Evolutionary conservation across 208 protist genomes (phyloP).

Genomic region (Leptomonas pyrrhocoris): DNA sequence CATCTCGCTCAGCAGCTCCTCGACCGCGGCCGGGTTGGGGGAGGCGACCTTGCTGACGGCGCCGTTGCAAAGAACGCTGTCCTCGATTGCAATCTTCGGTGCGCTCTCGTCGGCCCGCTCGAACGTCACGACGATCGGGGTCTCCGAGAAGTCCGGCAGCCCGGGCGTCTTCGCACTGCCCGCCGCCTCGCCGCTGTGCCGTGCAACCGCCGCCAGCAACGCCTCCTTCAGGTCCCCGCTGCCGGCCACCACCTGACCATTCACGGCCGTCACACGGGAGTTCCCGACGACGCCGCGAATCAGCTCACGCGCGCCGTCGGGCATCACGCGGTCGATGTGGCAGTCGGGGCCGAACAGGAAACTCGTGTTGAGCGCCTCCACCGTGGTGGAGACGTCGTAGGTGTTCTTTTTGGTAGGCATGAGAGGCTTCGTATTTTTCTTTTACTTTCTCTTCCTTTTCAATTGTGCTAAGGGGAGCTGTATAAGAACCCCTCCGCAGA

Average conservation of each 20-base stretch:
- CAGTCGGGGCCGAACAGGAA: slow-evolving; percentile 68
- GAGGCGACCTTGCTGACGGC: slow-evolving; percentile 36
- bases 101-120: slow-evolving; percentile 39
- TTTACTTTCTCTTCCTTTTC: not conserved
- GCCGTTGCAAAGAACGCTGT: slow-evolving; percentile 66
- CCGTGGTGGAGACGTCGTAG: slow-evolving; percentile 43
- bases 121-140: slow-evolving; percentile 41
- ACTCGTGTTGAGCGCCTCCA: slow-evolving; percentile 52
- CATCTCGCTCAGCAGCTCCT: slow-evolving; percentile 40
- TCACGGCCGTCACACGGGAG: slow-evolving; percentile 54
- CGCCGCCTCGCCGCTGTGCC: slow-evolving; percentile 13
- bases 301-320: slow-evolving; percentile 38
- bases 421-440: slow-evolving; percentile 4
- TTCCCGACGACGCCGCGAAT: slow-evolving; percentile 12
- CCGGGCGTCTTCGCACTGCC: slow-evolving; percentile 1
- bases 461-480: slow-evolving; percentile 4
- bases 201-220: slow-evolving; percentile 36
- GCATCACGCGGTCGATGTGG: slow-evolving; percentile 48
- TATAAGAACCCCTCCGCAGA: no score
- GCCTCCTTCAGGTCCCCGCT: slow-evolving; percentile 60
- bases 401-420: slow-evolving; percentile 22
- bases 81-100: slow-evolving; percentile 47
- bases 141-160: slow-evolving; percentile 16
- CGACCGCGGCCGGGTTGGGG: slow-evolving; percentile 33
- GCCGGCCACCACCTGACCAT: slow-evolving; percentile 49